These are phyloP conservation scores for Stevia rebaudiana DNA, from an alignment of 140 eudicot species.

Conservation along the genomic window DNA sequence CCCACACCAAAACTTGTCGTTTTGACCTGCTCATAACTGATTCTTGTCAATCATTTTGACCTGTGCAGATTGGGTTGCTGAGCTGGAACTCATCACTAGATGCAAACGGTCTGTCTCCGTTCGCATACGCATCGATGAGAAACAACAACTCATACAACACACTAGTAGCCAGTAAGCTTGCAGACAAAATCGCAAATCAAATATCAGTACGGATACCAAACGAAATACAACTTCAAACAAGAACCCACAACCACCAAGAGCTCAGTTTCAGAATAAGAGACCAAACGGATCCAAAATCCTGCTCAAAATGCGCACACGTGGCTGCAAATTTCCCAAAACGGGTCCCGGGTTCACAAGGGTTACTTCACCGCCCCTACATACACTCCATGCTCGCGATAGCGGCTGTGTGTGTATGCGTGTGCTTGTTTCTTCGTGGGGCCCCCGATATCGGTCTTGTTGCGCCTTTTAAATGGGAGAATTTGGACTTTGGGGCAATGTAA, in stretches of 20 bases:
- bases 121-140: conserved; percentile 67
- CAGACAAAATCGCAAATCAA: conserved; percentile 51
- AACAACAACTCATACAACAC: conserved; percentile 63
- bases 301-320: conserved; percentile 59
- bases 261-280: conserved; percentile 22
- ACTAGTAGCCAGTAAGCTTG: conserved; percentile 65
- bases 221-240: conserved; percentile 42
- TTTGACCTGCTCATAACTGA: not conserved
- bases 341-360: conserved; percentile 50
- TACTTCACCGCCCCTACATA: conserved; percentile 78
- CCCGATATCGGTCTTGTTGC: conserved; percentile 58
- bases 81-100: conserved; percentile 74
- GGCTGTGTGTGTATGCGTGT: conserved; percentile 94
- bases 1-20: not conserved
- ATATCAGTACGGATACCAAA: conserved; percentile 48
- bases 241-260: conserved; percentile 27
- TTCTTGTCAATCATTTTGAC: conserved; percentile 4
- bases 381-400: conserved; percentile 93
- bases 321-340: conserved; percentile 39
- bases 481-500: conserved; percentile 60
- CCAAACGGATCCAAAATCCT: conserved; percentile 27
- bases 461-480: conserved; percentile 79
- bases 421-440: conserved; percentile 71
- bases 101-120: conserved; percentile 70
- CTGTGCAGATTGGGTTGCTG: conserved; percentile 56